Evolutionary conservation across 495 filamentous ascomycete genomes (phyloP), one percentile per base, ranked within the genome.

Genomic region (Penicillium bovifimosum): DNA sequence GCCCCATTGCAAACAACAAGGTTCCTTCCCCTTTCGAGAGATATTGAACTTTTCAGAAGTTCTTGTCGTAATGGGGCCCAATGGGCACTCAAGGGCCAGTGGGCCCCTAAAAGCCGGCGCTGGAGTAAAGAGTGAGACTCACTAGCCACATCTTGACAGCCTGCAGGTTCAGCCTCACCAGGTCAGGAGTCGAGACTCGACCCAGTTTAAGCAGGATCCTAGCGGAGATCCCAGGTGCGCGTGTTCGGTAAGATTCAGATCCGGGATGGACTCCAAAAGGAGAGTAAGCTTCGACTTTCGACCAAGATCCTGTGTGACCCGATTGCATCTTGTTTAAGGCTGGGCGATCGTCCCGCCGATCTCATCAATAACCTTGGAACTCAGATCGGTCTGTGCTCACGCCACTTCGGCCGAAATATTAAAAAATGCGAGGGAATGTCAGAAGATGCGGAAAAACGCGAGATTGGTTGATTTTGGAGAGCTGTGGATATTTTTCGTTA

Each of bases 281-380:
- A 42, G 54, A 42, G 54, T 16, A 53, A 63, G 50, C 56, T 63
- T 60, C 28, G 16, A n/a, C n/a, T 40, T 36, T n/a, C n/a, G n/a
- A n/a, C n/a, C 40, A 46, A 35, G 27, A 47, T 17, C 28, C 40
- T 33, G 47, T 41, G 13, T 16, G 36, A 41, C 16, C 47, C 42
- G 53, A 52, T 35, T 41, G 41, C 26, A 42, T 54, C 38, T 29
- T 31, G 34, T 41, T 47, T 3, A 49, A 32, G 27, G 33, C 27
- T 42, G 42, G 41, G 28, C 20, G 58, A 64, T 64, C 61, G 39
- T 34, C n/a, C 34, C 16, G 58, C 34, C 47, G 52, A 64, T 62
- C 58, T 48, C 49, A 42, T 47, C 53, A 54, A 58, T 58, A 63
- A 52, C n/a, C n/a, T n/a, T n/a, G n/a, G n/a, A n/a, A n/a, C 61